phyloP scores from a whole-genome alignment of 495 filamentous ascomycete genomes.

The Neurospora sp. region DNA sequence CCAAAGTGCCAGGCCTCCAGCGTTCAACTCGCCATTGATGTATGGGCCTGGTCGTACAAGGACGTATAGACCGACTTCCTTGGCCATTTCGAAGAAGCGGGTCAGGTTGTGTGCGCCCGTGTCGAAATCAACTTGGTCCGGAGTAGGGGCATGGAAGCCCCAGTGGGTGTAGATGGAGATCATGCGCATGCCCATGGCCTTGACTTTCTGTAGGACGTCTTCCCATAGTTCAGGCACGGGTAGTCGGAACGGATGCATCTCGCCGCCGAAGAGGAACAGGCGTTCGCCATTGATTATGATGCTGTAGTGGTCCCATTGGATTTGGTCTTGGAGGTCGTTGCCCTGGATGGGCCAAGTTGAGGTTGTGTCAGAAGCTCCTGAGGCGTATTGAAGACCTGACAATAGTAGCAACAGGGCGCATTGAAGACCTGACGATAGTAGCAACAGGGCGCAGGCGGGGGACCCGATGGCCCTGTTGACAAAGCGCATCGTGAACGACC shows the following conservation, averaged over 20 bases:
- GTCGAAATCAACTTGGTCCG: slow-evolving; percentile 45
- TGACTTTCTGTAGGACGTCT: slow-evolving; percentile 51
- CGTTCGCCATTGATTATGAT: slow-evolving; percentile 47
- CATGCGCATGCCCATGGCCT: slow-evolving; percentile 42
- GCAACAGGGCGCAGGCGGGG: neutral
- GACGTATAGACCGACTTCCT: slow-evolving; percentile 47
- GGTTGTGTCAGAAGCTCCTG: neutral
- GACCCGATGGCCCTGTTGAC: neutral
- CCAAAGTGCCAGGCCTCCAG: slow-evolving; percentile 52
- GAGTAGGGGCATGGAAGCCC: slow-evolving; percentile 44
- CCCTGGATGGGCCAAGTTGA: slow-evolving; percentile 37
- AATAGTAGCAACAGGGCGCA: neutral
- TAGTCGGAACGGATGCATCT: slow-evolving; percentile 21
- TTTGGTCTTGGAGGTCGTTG: slow-evolving; percentile 39
- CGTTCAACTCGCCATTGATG: slow-evolving; percentile 48
- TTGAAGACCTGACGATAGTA: neutral
- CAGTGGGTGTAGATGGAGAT: slow-evolving; percentile 49
- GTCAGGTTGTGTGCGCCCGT: slow-evolving; percentile 45
- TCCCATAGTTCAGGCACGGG: slow-evolving; percentile 44
- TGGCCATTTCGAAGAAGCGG: slow-evolving; percentile 45
- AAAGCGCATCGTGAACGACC: neutral
- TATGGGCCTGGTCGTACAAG: slow-evolving; percentile 53
- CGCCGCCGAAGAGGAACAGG: slow-evolving; percentile 47
- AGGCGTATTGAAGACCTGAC: neutral
- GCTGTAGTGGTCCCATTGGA: slow-evolving; percentile 52